Evolutionary conservation across 2,329 filamentous ascomycete species (phyloP).

Genomic region (Lomentospora prolificans): DNA sequence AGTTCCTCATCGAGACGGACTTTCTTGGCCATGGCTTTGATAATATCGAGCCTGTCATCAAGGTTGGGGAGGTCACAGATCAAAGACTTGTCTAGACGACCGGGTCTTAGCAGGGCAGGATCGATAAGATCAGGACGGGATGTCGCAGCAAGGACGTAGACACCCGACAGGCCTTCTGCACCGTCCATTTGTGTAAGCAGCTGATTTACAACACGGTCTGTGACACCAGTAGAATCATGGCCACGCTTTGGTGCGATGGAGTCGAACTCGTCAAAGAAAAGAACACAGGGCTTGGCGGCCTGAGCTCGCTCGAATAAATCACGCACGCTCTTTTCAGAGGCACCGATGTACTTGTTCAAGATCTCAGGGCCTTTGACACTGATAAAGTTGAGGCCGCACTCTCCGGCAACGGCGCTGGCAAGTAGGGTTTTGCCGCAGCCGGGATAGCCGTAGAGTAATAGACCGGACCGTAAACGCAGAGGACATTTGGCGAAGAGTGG

Average conservation of each 20-base stretch:
- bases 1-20: constrained; percentile 64
- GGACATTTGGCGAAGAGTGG: constrained; percentile 96
- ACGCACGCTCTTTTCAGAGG: constrained; percentile 89
- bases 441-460: constrained; percentile 88
- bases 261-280: constrained; percentile 99
- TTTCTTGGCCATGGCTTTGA: constrained; percentile 73
- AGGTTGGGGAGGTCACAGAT: constrained; percentile 79
- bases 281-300: constrained; percentile 82
- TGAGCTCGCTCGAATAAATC: constrained; percentile 90
- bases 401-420: constrained; percentile 91
- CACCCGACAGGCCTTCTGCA: constrained; percentile 85
- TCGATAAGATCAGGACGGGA: constrained; percentile 91
- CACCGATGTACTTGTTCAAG: constrained; percentile 97
- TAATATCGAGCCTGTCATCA: constrained; percentile 79
- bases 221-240: constrained; percentile 96
- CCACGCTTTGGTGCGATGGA: constrained; percentile 94
- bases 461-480: constrained; percentile 82
- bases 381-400: constrained; percentile 97
- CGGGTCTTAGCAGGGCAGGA: constrained; percentile 81
- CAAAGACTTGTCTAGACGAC: constrained; percentile 84
- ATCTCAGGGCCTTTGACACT: constrained; percentile 97
- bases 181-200: constrained; percentile 98
- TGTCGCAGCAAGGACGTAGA: constrained; percentile 93
- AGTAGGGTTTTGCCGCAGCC: constrained; percentile 95
- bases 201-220: constrained; percentile 96